Evolutionary conservation across 176 grass and related monocot species (phyloP).

Genomic region (Oryza meridionalis): DNA sequence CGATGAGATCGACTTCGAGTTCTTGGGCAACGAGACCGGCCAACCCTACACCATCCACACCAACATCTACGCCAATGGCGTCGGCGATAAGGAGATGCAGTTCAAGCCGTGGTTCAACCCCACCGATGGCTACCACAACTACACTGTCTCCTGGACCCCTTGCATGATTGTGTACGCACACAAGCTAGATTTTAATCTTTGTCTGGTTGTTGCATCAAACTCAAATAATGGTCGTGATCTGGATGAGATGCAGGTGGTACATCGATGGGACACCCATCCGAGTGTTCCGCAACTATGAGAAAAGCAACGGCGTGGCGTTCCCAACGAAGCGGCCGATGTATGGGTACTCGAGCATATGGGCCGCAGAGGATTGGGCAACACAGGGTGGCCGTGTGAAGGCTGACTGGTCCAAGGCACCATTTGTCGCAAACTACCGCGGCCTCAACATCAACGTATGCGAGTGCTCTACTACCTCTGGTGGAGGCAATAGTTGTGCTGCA

Average conservation of each 20-base stretch:
- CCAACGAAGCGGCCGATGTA: conserved; percentile 55
- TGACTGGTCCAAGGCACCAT: conserved; percentile 60
- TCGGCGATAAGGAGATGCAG: conserved; percentile 69
- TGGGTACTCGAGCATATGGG: conserved; percentile 75
- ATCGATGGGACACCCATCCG: conserved; percentile 62
- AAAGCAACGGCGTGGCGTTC: conserved; percentile 49
- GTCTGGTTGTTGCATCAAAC: not conserved
- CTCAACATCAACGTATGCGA: conserved; percentile 47
- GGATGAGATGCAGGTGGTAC: conserved; percentile 48
- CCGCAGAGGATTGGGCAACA: conserved; percentile 65
- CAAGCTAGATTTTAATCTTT: not conserved
- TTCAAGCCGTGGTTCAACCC: conserved; percentile 85
- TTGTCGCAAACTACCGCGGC: conserved; percentile 56
- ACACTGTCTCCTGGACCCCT: conserved; percentile 83
- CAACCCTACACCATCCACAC: conserved; percentile 93
- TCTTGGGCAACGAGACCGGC: conserved; percentile 67
- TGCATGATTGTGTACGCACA: conserved; percentile 63
- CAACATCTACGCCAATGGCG: conserved; percentile 68
- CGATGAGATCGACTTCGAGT: conserved; percentile 92
- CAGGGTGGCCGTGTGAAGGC: conserved; percentile 62
- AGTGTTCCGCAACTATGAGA: conserved; percentile 62
- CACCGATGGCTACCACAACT: conserved; percentile 70
- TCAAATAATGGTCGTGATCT: not conserved
- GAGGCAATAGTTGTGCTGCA: conserved; percentile 15
- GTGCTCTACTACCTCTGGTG: not conserved